A percentile compares a stretch with the other conserved stretches of the same genome.
Conservation (phyloP, 2,329 filamentous ascomycete species). For the Aspergillus ruber region DNA sequence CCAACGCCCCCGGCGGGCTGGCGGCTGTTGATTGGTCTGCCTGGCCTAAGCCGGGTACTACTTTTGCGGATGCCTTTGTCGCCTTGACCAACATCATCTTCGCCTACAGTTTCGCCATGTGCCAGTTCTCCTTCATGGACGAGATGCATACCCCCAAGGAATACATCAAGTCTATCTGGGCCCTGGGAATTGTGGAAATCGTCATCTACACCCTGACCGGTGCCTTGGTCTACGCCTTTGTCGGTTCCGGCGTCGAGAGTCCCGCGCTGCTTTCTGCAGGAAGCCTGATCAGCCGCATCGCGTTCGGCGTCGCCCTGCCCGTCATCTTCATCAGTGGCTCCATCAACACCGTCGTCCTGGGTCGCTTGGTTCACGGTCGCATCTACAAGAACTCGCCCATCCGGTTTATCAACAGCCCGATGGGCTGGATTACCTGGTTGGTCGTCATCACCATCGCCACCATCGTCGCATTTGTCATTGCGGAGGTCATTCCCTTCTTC, state of each 20-base stretch:
- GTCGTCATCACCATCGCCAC: constrained; percentile 48
- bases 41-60: constrained; percentile 21
- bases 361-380: constrained; percentile 29
- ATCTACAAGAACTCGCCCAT: constrained; percentile 29
- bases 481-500: constrained; percentile 82
- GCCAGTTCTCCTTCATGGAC: constrained; percentile 22
- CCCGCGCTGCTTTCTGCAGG: constrained; percentile 28
- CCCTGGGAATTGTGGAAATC: constrained; percentile 15
- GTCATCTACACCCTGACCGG: constrained; percentile 20
- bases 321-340: constrained; percentile 34
- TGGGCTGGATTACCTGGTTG: constrained; percentile 30
- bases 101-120: constrained; percentile 39
- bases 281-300: constrained; percentile 19
- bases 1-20: constrained; percentile 14
- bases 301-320: constrained; percentile 29
- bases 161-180: constrained; percentile 20
- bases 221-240: constrained; percentile 26
- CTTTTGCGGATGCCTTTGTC: constrained; percentile 30
- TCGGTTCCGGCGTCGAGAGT: constrained; percentile 25
- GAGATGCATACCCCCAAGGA: constrained; percentile 21
- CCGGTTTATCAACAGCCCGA: constrained; percentile 29
- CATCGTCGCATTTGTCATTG: constrained; percentile 76
- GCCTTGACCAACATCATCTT: constrained; percentile 33
- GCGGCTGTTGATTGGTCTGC: constrained; percentile 23
- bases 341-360: constrained; percentile 30